Conservation (phyloP, 257 asterid genomes). For the Fraxinus pennsylvanica region DNA sequence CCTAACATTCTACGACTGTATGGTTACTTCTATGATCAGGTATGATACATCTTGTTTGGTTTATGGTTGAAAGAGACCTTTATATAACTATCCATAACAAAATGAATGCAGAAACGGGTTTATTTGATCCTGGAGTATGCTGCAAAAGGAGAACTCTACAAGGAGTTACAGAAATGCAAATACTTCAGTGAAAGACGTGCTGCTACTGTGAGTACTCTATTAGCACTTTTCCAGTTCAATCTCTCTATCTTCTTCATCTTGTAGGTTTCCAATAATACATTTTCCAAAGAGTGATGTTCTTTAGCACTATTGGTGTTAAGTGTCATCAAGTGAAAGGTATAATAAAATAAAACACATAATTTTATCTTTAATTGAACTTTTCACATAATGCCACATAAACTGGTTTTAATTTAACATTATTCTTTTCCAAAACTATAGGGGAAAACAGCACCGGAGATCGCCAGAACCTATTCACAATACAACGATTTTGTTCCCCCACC, state of each 20-base stretch:
- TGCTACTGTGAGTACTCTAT: constrained; percentile 69
- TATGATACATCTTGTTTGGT: constrained; percentile 17
- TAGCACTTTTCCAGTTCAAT: no score
- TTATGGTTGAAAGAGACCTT: neutral
- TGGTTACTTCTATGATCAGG: constrained; percentile 80
- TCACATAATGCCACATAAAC: no score
- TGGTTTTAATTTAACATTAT: no score
- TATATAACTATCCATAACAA: constrained; percentile 1
- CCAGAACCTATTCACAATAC: no score
- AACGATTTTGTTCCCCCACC: no score
- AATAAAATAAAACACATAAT: no score
- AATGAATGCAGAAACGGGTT: constrained; percentile 58
- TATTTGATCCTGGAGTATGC: constrained; percentile 80
- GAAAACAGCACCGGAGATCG: neutral
- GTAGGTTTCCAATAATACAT: neutral
- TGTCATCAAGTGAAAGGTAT: no score
- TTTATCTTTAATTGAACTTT: no score
- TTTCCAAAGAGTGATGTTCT: neutral
- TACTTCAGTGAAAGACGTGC: constrained; percentile 88
- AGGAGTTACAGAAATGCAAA: constrained; percentile 78
- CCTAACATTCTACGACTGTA: constrained; percentile 68
- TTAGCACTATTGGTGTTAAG: no score
- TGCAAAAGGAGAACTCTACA: constrained; percentile 94
- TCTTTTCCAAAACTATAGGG: neutral
- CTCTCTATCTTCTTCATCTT: no score